A percentile compares a stretch with the other conserved stretches of the same genome.
Conservation (phyloP, 2,329 filamentous ascomycete species). For the Falciphora oryzae region DNA sequence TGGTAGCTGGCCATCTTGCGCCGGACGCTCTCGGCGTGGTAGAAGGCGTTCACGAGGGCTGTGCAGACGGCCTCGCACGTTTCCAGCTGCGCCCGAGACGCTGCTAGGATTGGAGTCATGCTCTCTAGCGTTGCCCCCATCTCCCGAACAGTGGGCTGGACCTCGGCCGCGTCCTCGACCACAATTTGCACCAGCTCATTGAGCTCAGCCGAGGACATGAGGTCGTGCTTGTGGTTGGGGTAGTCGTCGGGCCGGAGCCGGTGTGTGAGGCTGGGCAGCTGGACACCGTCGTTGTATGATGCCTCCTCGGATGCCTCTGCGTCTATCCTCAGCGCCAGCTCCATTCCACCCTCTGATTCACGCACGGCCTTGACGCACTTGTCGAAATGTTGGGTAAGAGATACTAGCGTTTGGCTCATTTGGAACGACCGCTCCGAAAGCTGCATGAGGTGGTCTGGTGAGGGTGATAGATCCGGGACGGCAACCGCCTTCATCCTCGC, state of each 20-base stretch:
- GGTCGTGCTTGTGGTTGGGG: constrained; percentile 44
- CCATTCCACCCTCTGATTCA: constrained; percentile 77
- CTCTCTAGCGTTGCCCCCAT: constrained; percentile 69
- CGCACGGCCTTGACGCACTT: constrained; percentile 87
- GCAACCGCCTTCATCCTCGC: constrained; percentile 44
- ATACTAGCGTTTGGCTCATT: constrained; percentile 76
- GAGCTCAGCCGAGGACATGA: constrained; percentile 69
- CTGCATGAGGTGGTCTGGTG: constrained; percentile 46
- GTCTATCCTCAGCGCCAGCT: constrained; percentile 60
- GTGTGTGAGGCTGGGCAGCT: constrained; percentile 22
- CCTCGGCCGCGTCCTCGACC: constrained; percentile 60
- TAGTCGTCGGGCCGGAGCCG: constrained; percentile 46
- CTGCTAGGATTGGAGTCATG: constrained; percentile 67
- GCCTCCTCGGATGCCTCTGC: constrained; percentile 40
- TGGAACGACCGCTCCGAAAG: constrained; percentile 71
- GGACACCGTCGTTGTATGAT: constrained; percentile 46
- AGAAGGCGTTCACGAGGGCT: constrained; percentile 57
- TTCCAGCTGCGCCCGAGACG: constrained; percentile 58
- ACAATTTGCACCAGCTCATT: constrained; percentile 80
- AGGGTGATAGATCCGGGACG: constrained; percentile 24
- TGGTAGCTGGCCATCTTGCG: constrained; percentile 60
- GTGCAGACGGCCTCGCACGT: constrained; percentile 48
- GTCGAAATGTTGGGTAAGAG: constrained; percentile 83
- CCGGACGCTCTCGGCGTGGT: constrained; percentile 62
- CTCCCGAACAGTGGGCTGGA: constrained; percentile 60